Conservation (phyloP, 2,329 filamentous ascomycete genomes). For the Ophiostoma sp. region DNA sequence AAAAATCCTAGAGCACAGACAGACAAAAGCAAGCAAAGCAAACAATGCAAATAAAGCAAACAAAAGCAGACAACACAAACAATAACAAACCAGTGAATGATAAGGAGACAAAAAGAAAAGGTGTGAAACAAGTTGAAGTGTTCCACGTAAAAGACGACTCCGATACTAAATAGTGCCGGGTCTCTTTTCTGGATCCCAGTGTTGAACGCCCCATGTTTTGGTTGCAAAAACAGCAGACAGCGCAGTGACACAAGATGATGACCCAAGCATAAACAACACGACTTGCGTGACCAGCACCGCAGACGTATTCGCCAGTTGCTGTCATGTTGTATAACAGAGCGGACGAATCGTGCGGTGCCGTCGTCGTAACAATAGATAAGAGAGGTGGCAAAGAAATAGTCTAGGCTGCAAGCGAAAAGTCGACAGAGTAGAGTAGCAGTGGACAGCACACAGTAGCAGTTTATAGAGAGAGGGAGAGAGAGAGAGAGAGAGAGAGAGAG, state of each 20-base stretch:
- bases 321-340: conserved; percentile 69
- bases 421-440: neutral
- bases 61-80: conserved; percentile 26
- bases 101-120: conserved; percentile 31
- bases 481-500: neutral
- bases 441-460: neutral
- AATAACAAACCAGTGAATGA: conserved; percentile 23
- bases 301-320: conserved; percentile 38
- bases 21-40: conserved; percentile 3
- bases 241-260: conserved; percentile 53
- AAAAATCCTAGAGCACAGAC: neutral
- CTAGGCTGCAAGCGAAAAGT: neutral
- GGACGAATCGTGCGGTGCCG: conserved; percentile 33
- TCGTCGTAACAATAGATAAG: conserved; percentile 19
- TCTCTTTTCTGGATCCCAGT: conserved; percentile 54
- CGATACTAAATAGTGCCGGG: conserved; percentile 40
- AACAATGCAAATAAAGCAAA: conserved; percentile 27
- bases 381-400: neutral
- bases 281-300: conserved; percentile 22
- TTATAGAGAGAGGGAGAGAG: neutral
- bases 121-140: conserved; percentile 61
- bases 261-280: conserved; percentile 44
- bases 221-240: conserved; percentile 77
- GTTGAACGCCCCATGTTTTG: conserved; percentile 78
- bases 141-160: conserved; percentile 44